A percentile compares a stretch with the other conserved stretches of the same genome.
Evolutionary conservation across 176 grass and related monocot genomes (phyloP).

Genomic region (Aegilops bicornis): DNA sequence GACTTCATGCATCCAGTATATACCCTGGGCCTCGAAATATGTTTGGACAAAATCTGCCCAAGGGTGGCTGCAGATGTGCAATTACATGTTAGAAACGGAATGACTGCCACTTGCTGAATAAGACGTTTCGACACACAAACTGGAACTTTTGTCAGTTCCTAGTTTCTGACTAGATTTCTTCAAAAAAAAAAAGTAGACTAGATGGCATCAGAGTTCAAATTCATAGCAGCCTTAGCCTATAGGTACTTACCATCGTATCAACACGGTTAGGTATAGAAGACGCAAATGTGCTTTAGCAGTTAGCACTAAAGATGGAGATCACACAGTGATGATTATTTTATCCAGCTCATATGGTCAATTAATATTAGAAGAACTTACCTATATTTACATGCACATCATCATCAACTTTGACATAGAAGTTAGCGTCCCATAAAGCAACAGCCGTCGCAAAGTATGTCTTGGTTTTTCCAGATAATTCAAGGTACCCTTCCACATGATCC

Average conservation of each 20-base stretch:
- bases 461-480: constrained; percentile 90
- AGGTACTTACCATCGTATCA: background rate
- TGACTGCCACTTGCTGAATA: background rate
- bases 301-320: background rate
- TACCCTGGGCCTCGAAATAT: constrained; percentile 64
- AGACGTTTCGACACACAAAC: background rate
- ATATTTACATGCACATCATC: constrained; percentile 98
- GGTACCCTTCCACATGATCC: constrained; percentile 94
- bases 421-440: constrained; percentile 87
- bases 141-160: background rate
- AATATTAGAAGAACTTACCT: constrained; percentile 33
- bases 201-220: background rate
- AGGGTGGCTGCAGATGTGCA: constrained; percentile 63
- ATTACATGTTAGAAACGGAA: constrained; percentile 4
- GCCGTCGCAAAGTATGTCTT: constrained; percentile 87
- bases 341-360: background rate
- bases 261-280: background rate
- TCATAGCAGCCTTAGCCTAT: background rate
- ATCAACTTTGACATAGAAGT: constrained; percentile 93
- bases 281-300: background rate
- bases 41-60: constrained; percentile 71
- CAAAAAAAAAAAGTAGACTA: background rate
- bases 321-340: background rate
- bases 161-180: background rate
- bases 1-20: constrained; percentile 99